These are phyloP conservation scores for Debaryomyces singareniensis DNA, from an alignment of 1,139 yeast species.

Conservation along the genomic window DNA sequence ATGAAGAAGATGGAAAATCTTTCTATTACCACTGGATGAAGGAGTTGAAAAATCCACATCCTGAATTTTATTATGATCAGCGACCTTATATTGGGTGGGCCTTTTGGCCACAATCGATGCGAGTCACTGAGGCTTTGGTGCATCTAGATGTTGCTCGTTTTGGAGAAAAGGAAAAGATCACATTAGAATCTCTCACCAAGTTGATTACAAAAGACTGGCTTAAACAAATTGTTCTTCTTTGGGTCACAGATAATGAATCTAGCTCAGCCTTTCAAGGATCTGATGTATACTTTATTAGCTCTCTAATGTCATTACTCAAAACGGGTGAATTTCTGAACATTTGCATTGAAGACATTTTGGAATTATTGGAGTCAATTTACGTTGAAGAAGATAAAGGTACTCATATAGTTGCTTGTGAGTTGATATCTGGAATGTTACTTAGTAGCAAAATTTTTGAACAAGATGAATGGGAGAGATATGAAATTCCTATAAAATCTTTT, in stretches of 20 bases:
- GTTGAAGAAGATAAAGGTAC: conserved; percentile 58
- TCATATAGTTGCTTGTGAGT: conserved; percentile 57
- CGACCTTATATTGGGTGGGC: conserved; percentile 64
- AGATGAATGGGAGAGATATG: conserved; percentile 5
- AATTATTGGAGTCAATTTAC: conserved; percentile 45
- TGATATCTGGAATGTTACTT: conserved; percentile 51
- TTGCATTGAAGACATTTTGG: conserved; percentile 41
- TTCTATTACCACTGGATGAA: conserved; percentile 39
- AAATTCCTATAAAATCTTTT: conserved; percentile 35
- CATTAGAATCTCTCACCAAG: conserved; percentile 40
- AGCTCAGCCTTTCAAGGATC: conserved; percentile 56
- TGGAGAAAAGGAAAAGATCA: conserved; percentile 23
- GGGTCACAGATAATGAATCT: conserved; percentile 62
- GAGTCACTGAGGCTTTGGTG: conserved; percentile 1
- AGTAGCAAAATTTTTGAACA: conserved; percentile 35
- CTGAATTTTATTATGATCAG: conserved; percentile 53
- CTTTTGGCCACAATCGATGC: conserved; percentile 54
- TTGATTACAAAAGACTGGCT: conserved; percentile 57
- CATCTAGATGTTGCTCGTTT: background rate
- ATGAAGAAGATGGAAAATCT: conserved; percentile 19
- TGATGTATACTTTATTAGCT: conserved; percentile 48
- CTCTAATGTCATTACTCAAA: conserved; percentile 40
- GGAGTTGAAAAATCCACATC: conserved; percentile 50
- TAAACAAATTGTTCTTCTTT: conserved; percentile 40
- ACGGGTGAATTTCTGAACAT: conserved; percentile 31